phyloP scores from a whole-genome alignment of 192 early-diverging fungal species.

The Pilaira anomala region DNA sequence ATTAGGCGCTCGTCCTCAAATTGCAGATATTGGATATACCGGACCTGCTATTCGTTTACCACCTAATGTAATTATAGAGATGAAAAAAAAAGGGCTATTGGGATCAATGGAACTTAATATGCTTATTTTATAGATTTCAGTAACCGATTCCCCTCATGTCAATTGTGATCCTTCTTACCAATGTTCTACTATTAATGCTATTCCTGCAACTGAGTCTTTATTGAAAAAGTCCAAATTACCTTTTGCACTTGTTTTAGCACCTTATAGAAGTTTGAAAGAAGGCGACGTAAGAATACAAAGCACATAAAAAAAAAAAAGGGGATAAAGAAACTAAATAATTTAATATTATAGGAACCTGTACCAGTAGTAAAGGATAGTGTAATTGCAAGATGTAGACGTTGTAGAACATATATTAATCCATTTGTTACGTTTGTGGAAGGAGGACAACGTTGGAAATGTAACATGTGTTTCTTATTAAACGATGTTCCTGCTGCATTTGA shows the following conservation, averaged over 20 bases:
- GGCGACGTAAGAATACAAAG: conserved; percentile 58
- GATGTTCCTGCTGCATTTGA: conserved; percentile 81
- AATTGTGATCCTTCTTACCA: conserved; percentile 80
- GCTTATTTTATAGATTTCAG: conserved; percentile 35
- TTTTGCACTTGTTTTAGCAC: conserved; percentile 88
- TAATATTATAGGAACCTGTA: conserved; percentile 55
- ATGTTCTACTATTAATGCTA: conserved; percentile 84
- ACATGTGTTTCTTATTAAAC: conserved; percentile 89
- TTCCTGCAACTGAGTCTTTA: conserved; percentile 80
- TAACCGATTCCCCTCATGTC: conserved; percentile 52
- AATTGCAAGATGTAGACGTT: conserved; percentile 92
- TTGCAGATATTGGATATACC: conserved; percentile 41
- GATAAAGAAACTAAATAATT: background rate
- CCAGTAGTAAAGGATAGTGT: conserved; percentile 85
- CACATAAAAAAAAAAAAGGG: background rate
- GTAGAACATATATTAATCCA: conserved; percentile 96
- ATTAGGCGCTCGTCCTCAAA: conserved; percentile 48
- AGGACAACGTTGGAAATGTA: conserved; percentile 95
- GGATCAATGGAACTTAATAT: too few species aligned
- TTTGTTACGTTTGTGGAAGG: conserved; percentile 95
- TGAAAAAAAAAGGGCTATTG: background rate
- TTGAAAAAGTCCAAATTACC: conserved; percentile 88
- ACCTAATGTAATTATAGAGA: conserved; percentile 42
- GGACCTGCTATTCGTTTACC: conserved; percentile 51
- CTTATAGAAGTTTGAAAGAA: conserved; percentile 70